Evolutionary conservation across 352 stramenopile species (phyloP), one percentile per base, ranked within the genome.

Genomic region (Phytopythium mirpurense): DNA sequence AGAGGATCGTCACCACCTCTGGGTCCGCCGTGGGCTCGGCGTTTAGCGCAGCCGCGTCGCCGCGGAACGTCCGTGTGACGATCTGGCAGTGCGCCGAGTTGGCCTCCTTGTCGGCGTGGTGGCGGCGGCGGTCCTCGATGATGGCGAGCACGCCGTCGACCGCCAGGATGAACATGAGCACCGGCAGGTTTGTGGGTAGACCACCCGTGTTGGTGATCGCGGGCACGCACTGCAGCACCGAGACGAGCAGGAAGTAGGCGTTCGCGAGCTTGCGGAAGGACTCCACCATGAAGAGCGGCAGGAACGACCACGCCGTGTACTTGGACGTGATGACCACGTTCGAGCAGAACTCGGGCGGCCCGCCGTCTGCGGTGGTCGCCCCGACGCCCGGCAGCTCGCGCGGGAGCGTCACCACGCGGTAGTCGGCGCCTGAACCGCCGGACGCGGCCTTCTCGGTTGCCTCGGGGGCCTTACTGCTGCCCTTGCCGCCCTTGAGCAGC

Each of bases 261-360:
- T 98, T 98, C 42, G 91, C 91, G 44, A 97, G 67, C 54, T 88
- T 91, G 19, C 67, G 63, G 63, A 93, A 93, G 10, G 67, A 82
- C 57, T 97, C 87, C 59, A 90, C 64, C 46, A 97, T 73, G 42
- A 97, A 96, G 6, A 85, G 72, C 41, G 90, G 89, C 31, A 97
- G 40, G 54, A 97, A 97, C 59, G 83, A 95, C 65, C 74, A 93
- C 18, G 65, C 61, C 56, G 87, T 93, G 72, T 96, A 97, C 72
- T 96, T 96, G 64, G 86, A 93, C 44, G 90, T 97, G 54, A 89
- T 90, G 16, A 97, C 83, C 31, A 92, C 69, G 55, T 97, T 97
- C 18, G 76, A 78, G 62, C 74, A 86, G 57, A 87, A 89, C 11
- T 62, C 44, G 16, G 65, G 40, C 32, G 60, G 37, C 3, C 32